Base-by-base conservation (phyloP, 768 basidiomycete genomes). In the Xerocomus potaroensis region DNA sequence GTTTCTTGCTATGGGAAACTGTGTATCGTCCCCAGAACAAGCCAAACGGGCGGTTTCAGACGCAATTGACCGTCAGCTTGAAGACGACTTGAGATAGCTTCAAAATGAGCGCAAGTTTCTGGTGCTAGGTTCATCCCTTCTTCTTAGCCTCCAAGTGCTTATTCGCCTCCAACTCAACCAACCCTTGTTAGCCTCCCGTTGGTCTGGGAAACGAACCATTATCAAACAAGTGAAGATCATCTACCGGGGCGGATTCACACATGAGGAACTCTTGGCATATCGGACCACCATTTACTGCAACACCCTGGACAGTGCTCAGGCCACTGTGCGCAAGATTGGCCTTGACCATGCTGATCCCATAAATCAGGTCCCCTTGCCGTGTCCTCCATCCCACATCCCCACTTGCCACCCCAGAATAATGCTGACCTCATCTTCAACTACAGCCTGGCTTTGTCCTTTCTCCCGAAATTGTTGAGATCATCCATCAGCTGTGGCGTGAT, bases 171-270 rank as follows among this genome's bases (percentile, higher is more conserved):
- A 23, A 11, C 43, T 16, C 8, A 56, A 23, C 29, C 0, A 8
- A 36, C 46, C 22, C 24, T 16, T 22, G n/a, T 11, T 56, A 94
- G 93, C 94, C 45, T 93, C 92, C 12, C 91, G 94, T 57, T 92
- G 94, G 72, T 90, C 87, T 1, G 95, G 94, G 6, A 97, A 97
- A 70, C 84, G 81, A 4, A 98, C 94, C 0, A 91, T 98, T 54
- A 92, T 96, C 29, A 97, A 98, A 64, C 94, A 98, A 67, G 95
- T 98, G 93, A 96, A 95, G 76, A 94, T 97, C 48, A 93, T 97
- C 40, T 89, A 98, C 65, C 89, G 94, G 65, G 82, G 84, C 51
- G 94, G 94, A 11, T 98, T 92, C 69, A 79, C 83, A 3, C 67
- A 69, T 7, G 78, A 85, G 0, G 92, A 96, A 64, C 79, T 91